These are phyloP conservation scores for Coccomyxa sp. DNA, from an alignment of 139 green algal genomes.

Conservation along the genomic window DNA sequence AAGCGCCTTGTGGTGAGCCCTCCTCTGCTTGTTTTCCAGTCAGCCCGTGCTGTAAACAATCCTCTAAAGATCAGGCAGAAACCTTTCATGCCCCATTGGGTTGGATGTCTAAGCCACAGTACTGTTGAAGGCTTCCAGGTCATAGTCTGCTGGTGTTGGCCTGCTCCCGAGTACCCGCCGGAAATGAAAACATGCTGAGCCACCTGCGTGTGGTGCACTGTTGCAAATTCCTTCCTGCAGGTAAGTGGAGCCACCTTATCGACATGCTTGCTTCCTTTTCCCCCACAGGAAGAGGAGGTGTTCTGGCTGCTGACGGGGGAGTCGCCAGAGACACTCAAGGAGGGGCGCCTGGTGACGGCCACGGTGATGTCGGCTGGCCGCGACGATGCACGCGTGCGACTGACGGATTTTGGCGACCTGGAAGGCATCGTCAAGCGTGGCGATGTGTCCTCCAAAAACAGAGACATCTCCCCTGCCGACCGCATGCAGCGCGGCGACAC, in stretches of 20 bases:
- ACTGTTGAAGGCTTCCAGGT: too few relatives aligned
- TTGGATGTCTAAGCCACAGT: too few relatives aligned
- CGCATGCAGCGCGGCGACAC: conserved; percentile 26
- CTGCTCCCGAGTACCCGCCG: too few relatives aligned
- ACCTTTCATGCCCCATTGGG: too few relatives aligned
- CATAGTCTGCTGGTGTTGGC: too few relatives aligned
- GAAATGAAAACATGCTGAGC: not conserved
- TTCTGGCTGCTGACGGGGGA: conserved; percentile 63
- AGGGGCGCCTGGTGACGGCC: conserved; percentile 45
- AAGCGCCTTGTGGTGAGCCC: too few relatives aligned
- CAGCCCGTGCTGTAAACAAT: too few relatives aligned
- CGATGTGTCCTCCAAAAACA: too few relatives aligned
- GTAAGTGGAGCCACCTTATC: not conserved
- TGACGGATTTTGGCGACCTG: conserved; percentile 38
- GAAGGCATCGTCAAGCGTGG: conserved; percentile 40
- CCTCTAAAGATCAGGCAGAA: too few relatives aligned
- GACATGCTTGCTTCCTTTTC: not conserved
- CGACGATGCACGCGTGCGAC: not conserved
- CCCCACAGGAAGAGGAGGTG: conserved; percentile 25
- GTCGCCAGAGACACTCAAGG: conserved; percentile 35
- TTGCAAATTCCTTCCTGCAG: not conserved
- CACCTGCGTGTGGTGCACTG: not conserved
- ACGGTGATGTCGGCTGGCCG: conserved; percentile 6
- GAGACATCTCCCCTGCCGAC: not conserved
- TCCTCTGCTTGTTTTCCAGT: too few relatives aligned